Conservation (phyloP, 345 rosid species). For the Pseudoturritis turrita region DNA sequence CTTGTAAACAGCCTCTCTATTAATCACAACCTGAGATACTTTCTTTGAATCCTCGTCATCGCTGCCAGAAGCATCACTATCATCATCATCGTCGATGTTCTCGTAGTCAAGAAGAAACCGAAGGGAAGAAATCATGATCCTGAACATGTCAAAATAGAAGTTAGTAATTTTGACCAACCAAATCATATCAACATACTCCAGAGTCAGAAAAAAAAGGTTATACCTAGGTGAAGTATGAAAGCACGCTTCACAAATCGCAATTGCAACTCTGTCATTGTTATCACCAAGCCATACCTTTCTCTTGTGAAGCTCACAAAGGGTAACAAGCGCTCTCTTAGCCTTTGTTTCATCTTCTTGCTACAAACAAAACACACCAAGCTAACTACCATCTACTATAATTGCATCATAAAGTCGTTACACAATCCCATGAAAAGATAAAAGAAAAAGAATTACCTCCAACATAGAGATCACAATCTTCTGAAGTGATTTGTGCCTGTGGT, state of each 20-base stretch:
- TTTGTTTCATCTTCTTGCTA: slow-evolving; percentile 79
- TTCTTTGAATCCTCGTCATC: slow-evolving; percentile 63
- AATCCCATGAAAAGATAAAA: background rate
- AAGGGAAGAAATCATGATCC: slow-evolving; percentile 78
- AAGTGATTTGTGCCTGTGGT: slow-evolving; percentile 63
- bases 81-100: slow-evolving; percentile 63
- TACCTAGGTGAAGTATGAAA: slow-evolving; percentile 86
- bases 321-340: slow-evolving; percentile 72
- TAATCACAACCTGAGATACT: slow-evolving; percentile 44
- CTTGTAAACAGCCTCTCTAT: slow-evolving; percentile 76
- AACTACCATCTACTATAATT: background rate
- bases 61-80: slow-evolving; percentile 64
- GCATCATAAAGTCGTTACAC: background rate
- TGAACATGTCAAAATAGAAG: slow-evolving; percentile 26
- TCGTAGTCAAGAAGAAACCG: slow-evolving; percentile 90
- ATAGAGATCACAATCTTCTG: slow-evolving; percentile 69
- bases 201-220: background rate
- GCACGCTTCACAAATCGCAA: slow-evolving; percentile 87
- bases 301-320: slow-evolving; percentile 71
- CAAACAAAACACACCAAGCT: slow-evolving; percentile 7
- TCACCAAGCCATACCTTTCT: slow-evolving; percentile 87
- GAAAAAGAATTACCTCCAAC: slow-evolving; percentile 50
- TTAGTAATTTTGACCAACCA: background rate
- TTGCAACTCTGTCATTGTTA: slow-evolving; percentile 80
- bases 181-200: slow-evolving; percentile 1